Evolutionary conservation across 176 grass and related monocot genomes (phyloP), one percentile per base, ranked within the genome.

Genomic region (Aechmea fasciata): DNA sequence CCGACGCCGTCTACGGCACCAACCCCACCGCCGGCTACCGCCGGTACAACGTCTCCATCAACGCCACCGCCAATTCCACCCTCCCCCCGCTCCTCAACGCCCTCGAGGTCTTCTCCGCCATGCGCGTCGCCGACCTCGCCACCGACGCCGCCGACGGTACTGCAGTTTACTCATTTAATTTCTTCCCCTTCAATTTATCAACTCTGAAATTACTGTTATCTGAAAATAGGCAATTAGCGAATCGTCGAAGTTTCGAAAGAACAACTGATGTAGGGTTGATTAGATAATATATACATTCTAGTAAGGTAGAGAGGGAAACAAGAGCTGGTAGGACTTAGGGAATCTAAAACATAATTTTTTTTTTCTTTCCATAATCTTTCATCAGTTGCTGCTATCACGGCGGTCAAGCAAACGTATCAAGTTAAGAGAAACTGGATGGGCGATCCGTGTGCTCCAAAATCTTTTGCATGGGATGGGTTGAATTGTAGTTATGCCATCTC

Each of bases 361-460:
- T 26, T 26, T 41, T 3, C 7, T 41, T 41, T 41, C 3, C 33
- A 0, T 41, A 41, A 41, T 41, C 33, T 41, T 41, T 41, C 6
- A 59, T 59, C 64, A 57, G 71, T 83, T 52, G 61, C 67, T 74
- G 75, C 69, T 33, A 74, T 83, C 33, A 73, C 73, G 75, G 11
- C 22, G 11, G 73, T 78, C 69, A 75, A 75, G 49, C 20, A 47
- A 9, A 65, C 3, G 72, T 78, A 78, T 51, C 55, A 68, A 19
- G 69, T 83, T 26, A 65, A 53, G 48, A 73, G 63, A 52, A 77
- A 61, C 2, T 83, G 81, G 81, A 64, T 10, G 2, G 81, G 81
- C 10, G 81, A 83, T 83, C 81, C 81, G 29, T 83, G 81, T 26
- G 18, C 15, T 83, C 81, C 81, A 1, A 67, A 14, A 48, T 13